Percentiles rank a stretch among this genome's conserved stretches.
Evolutionary conservation across 305 asterid genomes (phyloP).

Genomic region (Rubia balearica): DNA sequence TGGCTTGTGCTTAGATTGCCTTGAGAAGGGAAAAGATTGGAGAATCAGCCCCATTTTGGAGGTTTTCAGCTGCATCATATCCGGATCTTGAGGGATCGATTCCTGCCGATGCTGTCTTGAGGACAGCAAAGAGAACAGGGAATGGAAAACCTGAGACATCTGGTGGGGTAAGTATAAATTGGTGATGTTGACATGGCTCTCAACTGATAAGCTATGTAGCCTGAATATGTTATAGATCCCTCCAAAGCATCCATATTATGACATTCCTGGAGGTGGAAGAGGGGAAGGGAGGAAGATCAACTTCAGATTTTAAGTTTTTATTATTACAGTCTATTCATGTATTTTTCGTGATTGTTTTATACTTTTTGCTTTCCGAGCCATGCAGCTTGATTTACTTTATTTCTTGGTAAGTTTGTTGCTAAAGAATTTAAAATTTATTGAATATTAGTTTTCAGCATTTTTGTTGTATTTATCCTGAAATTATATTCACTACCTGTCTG

Average conservation of each 20-base stretch:
- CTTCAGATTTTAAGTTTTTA: background rate
- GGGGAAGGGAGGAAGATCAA: background rate
- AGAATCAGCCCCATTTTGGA: slow-evolving; percentile 96
- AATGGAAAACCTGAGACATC: slow-evolving; percentile 45
- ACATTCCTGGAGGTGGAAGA: background rate
- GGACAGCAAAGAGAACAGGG: slow-evolving; percentile 28
- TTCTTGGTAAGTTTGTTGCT: background rate
- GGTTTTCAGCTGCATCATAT: slow-evolving; percentile 95
- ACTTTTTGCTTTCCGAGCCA: background rate
- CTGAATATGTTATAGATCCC: background rate
- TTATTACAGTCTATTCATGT: background rate
- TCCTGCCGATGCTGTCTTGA: slow-evolving; percentile 38
- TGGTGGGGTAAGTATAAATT: slow-evolving; percentile 47
- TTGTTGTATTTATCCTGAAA: background rate
- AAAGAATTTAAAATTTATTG: background rate
- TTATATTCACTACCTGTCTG: background rate
- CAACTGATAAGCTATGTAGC: background rate
- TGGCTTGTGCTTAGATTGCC: slow-evolving; percentile 59
- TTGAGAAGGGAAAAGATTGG: slow-evolving; percentile 97
- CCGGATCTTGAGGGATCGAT: slow-evolving; percentile 77
- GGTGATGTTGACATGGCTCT: background rate
- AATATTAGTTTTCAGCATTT: background rate
- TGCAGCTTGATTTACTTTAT: background rate
- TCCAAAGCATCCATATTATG: background rate
- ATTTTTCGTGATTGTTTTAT: background rate